These are phyloP conservation scores for Hypomontagnella monticulosa DNA, from an alignment of 495 filamentous ascomycete species.

Conservation along the genomic window DNA sequence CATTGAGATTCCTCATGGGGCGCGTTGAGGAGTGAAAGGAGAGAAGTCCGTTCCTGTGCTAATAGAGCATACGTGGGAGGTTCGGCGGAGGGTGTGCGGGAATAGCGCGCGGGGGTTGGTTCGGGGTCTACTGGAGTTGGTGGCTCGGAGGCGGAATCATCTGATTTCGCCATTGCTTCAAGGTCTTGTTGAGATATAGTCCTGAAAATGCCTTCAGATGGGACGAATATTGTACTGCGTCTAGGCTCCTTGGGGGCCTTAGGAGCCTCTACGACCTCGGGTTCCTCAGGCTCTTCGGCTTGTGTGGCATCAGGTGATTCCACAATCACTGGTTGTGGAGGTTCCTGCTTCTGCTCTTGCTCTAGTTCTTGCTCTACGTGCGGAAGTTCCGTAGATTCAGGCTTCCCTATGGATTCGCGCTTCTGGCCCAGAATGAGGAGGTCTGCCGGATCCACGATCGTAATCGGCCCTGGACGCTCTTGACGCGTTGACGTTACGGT, in stretches of 20 bases:
- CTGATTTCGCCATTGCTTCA: slow-evolving; percentile 41
- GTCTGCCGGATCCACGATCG: slow-evolving; percentile 54
- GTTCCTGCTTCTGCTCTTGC: background rate
- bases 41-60: slow-evolving; percentile 57
- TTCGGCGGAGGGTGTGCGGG: slow-evolving; percentile 62
- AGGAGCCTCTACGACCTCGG: slow-evolving; percentile 42
- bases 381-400: background rate
- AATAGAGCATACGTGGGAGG: slow-evolving; percentile 59
- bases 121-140: slow-evolving; percentile 40
- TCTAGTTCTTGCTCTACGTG: background rate
- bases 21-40: slow-evolving; percentile 64
- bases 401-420: slow-evolving; percentile 5
- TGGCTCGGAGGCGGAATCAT: slow-evolving; percentile 37
- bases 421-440: slow-evolving; percentile 53
- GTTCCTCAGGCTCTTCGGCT: slow-evolving; percentile 44
- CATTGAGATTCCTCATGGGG: slow-evolving; percentile 48
- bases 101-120: slow-evolving; percentile 38
- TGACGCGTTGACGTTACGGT: slow-evolving; percentile 34
- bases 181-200: slow-evolving; percentile 59
- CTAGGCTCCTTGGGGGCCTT: slow-evolving; percentile 45
- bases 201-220: slow-evolving; percentile 62
- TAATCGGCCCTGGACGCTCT: slow-evolving; percentile 42
- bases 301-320: slow-evolving; percentile 21
- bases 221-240: slow-evolving; percentile 57
- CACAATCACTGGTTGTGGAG: slow-evolving; percentile 1